Percentiles rank a stretch among this genome's conserved stretches.
Evolutionary conservation across 169 alveolate genomes (phyloP).

Genomic region (Eimeria sp.): DNA sequence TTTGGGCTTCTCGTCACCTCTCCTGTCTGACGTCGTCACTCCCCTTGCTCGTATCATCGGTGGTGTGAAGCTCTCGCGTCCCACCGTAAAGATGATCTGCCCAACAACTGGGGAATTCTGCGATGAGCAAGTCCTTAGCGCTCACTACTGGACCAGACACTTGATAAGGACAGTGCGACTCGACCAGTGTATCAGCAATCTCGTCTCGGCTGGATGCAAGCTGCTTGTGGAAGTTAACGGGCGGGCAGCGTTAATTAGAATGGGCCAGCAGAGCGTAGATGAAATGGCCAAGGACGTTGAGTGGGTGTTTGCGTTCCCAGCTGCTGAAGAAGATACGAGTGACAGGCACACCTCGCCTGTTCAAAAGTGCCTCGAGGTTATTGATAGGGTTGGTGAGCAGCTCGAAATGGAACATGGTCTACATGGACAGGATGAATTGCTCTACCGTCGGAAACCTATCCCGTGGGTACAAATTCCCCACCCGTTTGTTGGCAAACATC

Average conservation of each 20-base stretch:
- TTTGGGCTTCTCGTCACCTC: slow-evolving; percentile 82
- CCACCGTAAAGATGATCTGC: slow-evolving; percentile 84
- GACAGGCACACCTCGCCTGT: slow-evolving; percentile 36
- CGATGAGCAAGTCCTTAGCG: slow-evolving; percentile 76
- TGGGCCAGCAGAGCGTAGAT: slow-evolving; percentile 84
- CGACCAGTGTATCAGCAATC: slow-evolving; percentile 77
- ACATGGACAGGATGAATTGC: slow-evolving; percentile 75
- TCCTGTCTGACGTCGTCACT: slow-evolving; percentile 76
- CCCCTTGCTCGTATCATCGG: slow-evolving; percentile 86
- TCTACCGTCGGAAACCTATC: slow-evolving; percentile 84
- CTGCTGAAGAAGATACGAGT: slow-evolving; percentile 61
- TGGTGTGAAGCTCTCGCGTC: slow-evolving; percentile 80
- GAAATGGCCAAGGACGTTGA: slow-evolving; percentile 79
- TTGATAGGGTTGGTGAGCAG: slow-evolving; percentile 53
- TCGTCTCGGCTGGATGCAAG: slow-evolving; percentile 81
- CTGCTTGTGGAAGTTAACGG: slow-evolving; percentile 83
- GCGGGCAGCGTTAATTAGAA: slow-evolving; percentile 61
- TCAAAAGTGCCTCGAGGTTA: slow-evolving; percentile 24
- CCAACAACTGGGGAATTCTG: slow-evolving; percentile 86
- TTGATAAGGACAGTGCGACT: slow-evolving; percentile 75
- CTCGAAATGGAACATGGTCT: slow-evolving; percentile 76
- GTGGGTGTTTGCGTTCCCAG: slow-evolving; percentile 81
- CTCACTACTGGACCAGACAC: slow-evolving; percentile 83
- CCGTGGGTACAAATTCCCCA: slow-evolving; percentile 89
- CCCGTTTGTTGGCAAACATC: slow-evolving; percentile 85